phyloP scores from a whole-genome alignment of 2,329 filamentous ascomycete species.

The Sporothrix brasiliensis region DNA sequence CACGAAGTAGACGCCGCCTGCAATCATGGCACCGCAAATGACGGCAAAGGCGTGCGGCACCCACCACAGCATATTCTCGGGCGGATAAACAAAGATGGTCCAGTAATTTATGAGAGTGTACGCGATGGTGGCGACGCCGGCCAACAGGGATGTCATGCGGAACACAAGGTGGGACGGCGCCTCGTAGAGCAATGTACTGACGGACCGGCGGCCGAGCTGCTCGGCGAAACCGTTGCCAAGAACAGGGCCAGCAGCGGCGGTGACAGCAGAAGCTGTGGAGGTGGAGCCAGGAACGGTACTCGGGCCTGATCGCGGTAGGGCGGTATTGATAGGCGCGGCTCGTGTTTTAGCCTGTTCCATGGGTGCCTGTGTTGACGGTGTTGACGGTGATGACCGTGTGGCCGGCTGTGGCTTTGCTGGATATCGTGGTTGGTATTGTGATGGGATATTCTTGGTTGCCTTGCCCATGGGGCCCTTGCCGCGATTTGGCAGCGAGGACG shows the following conservation, averaged over 20 bases:
- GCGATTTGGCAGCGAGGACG: background rate
- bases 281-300: background rate
- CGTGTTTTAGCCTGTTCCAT: background rate
- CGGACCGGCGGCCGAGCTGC: conserved; percentile 58
- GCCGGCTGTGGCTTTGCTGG: background rate
- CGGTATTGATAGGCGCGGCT: background rate
- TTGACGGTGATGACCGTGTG: background rate
- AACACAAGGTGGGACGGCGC: conserved; percentile 66
- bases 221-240: conserved; percentile 49
- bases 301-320: background rate
- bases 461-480: background rate
- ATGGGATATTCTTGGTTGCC: background rate
- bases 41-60: conserved; percentile 60
- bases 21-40: conserved; percentile 62
- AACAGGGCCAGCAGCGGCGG: background rate
- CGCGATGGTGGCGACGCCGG: conserved; percentile 56
- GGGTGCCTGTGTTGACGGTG: background rate
- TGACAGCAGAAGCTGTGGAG: background rate
- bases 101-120: conserved; percentile 57
- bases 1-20: conserved; percentile 63
- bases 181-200: conserved; percentile 65
- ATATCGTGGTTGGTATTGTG: background rate
- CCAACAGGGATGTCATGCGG: conserved; percentile 61
- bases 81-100: conserved; percentile 52
- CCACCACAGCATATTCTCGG: conserved; percentile 58